phyloP scores from a whole-genome alignment of 306 rosid species.

The Acacia confusa region DNA sequence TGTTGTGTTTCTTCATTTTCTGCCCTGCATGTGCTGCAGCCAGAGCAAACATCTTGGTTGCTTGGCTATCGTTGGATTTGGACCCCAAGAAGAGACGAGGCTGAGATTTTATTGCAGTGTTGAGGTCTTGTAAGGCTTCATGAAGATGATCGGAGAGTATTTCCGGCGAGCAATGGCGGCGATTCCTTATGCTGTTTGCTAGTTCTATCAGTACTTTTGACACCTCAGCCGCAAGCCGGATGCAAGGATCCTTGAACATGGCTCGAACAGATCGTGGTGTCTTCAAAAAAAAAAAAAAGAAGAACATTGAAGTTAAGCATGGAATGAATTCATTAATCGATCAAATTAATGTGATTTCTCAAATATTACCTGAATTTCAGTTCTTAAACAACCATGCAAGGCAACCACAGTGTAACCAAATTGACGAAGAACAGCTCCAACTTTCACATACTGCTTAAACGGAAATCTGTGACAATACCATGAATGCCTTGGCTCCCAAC shows the following conservation, averaged over 20 bases:
- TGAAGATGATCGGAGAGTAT: constrained; percentile 93
- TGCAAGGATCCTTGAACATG: constrained; percentile 88
- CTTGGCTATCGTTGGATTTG: constrained; percentile 53
- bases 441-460: constrained; percentile 89
- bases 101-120: constrained; percentile 84
- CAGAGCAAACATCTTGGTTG: constrained; percentile 61
- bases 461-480: constrained; percentile 76
- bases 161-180: constrained; percentile 88
- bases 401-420: constrained; percentile 94
- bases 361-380: constrained; percentile 78
- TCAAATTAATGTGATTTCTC: neutral
- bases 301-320: neutral
- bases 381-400: constrained; percentile 80
- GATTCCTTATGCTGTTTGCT: constrained; percentile 67
- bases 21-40: constrained; percentile 65
- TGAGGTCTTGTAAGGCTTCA: constrained; percentile 83
- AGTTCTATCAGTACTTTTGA: constrained; percentile 80
- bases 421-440: constrained; percentile 89
- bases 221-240: constrained; percentile 68
- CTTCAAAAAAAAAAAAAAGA: constrained; percentile 32
- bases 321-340: neutral
- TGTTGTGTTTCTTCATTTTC: constrained; percentile 37
- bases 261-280: constrained; percentile 75
- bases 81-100: constrained; percentile 94
- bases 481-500: constrained; percentile 98